Conservation (phyloP, 176 grass and related monocot genomes). For the Lolium perenne region DNA sequence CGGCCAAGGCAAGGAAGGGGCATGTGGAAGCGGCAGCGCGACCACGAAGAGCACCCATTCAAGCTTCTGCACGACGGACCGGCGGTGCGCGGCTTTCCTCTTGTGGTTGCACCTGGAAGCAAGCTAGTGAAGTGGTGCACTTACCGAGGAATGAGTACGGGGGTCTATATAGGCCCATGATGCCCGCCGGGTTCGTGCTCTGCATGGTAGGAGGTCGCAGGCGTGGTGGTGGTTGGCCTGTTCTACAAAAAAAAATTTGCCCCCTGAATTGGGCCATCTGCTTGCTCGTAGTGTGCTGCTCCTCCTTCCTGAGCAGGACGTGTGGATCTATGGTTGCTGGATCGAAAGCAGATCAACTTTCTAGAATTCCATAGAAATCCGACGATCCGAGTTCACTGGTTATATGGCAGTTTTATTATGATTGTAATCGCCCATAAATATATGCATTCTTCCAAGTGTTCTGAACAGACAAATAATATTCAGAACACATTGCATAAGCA, state of each 20-base stretch:
- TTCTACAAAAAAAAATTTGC: constrained; percentile 26
- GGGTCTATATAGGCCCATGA: constrained; percentile 51
- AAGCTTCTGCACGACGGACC: neutral
- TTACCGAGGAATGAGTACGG: constrained; percentile 30
- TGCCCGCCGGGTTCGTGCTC: constrained; percentile 42
- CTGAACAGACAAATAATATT: too few relatives aligned
- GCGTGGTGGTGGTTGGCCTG: constrained; percentile 51
- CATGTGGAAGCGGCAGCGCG: constrained; percentile 16
- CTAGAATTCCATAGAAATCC: too few relatives aligned
- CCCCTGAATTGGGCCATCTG: constrained; percentile 24
- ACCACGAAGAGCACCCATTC: constrained; percentile 32
- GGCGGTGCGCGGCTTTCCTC: neutral
- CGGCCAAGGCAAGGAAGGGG: constrained; percentile 31
- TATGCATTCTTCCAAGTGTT: too few relatives aligned
- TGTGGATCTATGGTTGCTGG: too few relatives aligned
- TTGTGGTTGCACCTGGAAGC: constrained; percentile 44
- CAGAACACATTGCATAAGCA: too few relatives aligned
- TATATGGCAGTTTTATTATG: neutral
- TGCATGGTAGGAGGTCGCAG: constrained; percentile 68
- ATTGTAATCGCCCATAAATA: neutral
- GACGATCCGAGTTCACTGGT: too few relatives aligned
- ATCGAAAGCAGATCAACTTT: too few relatives aligned
- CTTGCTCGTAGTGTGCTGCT: neutral
- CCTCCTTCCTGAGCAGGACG: neutral
- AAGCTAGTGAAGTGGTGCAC: constrained; percentile 56